Evolutionary conservation across 2,329 filamentous ascomycete genomes (phyloP).

Genomic region (Colletotrichum abscissum): DNA sequence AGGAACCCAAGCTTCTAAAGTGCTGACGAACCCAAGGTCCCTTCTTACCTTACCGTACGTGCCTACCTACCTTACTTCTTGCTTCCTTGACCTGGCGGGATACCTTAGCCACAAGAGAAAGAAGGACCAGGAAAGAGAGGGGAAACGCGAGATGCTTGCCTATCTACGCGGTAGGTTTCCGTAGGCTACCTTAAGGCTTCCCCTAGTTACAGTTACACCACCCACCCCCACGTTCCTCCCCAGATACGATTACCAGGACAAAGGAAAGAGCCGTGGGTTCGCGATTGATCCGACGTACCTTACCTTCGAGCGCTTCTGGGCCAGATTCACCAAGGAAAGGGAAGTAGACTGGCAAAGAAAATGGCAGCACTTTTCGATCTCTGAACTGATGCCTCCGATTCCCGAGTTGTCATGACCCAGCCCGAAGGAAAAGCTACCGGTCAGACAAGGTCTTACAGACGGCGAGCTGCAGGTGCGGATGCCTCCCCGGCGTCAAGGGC

Average conservation of each 20-base stretch:
- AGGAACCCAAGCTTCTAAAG: neutral
- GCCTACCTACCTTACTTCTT: too few relatives aligned
- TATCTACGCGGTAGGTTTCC: too few relatives aligned
- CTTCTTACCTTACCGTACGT: too few relatives aligned
- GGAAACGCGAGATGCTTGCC: neutral
- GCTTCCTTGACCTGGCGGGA: constrained; percentile 18
- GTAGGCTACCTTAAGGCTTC: too few relatives aligned
- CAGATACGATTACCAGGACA: constrained; percentile 3
- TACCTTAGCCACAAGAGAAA: constrained; percentile 12
- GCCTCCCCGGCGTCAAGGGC: neutral
- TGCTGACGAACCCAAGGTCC: neutral
- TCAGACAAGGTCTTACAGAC: neutral
- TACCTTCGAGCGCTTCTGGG: neutral
- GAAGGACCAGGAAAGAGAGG: neutral
- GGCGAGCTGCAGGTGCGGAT: constrained; percentile 10
- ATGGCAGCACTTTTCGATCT: neutral
- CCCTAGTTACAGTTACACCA: too few relatives aligned
- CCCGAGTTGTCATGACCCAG: neutral
- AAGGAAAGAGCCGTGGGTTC: neutral
- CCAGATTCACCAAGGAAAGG: neutral
- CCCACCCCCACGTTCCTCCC: neutral
- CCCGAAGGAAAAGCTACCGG: neutral
- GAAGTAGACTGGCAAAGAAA: neutral
- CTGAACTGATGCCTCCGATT: neutral
- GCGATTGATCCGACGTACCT: neutral